These are phyloP conservation scores for Rhodotorula graminis DNA, from an alignment of 768 basidiomycete genomes.

Conservation along the genomic window DNA sequence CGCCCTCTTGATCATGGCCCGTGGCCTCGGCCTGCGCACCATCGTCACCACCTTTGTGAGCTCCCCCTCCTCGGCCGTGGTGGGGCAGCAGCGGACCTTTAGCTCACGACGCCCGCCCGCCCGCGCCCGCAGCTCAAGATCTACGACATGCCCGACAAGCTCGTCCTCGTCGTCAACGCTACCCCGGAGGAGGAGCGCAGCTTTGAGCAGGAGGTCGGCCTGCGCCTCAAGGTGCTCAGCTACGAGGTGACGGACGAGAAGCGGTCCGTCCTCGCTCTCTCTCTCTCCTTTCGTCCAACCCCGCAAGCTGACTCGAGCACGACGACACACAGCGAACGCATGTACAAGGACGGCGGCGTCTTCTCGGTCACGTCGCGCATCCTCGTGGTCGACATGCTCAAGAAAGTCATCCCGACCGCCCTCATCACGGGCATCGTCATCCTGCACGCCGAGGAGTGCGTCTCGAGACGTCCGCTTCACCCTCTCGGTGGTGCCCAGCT, in stretches of 20 bases:
- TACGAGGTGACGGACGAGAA: conserved; percentile 64
- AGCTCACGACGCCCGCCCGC: not conserved
- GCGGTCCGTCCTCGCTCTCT: conserved; percentile 52
- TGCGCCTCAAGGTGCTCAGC: conserved; percentile 73
- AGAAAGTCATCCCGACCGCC: conserved; percentile 73
- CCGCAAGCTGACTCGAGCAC: not conserved
- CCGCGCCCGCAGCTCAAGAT: conserved; percentile 75
- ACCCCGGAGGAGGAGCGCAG: conserved; percentile 76
- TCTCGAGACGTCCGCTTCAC: not conserved
- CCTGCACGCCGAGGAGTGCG: conserved; percentile 82
- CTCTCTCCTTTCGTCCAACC: too few species aligned
- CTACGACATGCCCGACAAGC: conserved; percentile 76
- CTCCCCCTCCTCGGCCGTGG: not conserved
- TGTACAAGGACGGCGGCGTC: conserved; percentile 83
- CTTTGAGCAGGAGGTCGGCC: conserved; percentile 84
- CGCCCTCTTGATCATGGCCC: conserved; percentile 64
- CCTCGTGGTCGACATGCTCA: conserved; percentile 88
- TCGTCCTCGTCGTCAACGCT: conserved; percentile 79
- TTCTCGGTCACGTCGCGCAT: conserved; percentile 91
- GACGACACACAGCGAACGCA: conserved; percentile 58
- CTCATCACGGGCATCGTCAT: conserved; percentile 85
- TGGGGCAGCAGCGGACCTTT: not conserved
- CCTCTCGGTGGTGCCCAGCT: not conserved
- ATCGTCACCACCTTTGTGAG: conserved; percentile 48
- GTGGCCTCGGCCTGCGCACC: conserved; percentile 80